phyloP scores from a whole-genome alignment of 768 basidiomycete genomes.

The Hortiboletus flavorubellus region DNA sequence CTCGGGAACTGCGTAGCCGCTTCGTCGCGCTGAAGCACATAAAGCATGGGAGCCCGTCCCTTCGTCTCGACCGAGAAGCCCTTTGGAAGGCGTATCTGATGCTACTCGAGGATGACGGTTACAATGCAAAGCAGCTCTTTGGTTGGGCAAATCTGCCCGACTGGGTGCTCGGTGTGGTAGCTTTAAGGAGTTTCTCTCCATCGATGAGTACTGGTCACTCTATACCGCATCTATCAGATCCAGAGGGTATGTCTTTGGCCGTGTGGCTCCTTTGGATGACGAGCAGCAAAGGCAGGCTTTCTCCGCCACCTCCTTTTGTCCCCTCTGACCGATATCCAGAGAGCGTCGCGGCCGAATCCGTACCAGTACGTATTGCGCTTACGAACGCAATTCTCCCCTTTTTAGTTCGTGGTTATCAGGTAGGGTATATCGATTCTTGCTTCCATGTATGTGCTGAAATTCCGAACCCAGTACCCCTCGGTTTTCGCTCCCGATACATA shows the following conservation, averaged over 20 bases:
- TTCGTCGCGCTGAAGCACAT: slow-evolving; percentile 42
- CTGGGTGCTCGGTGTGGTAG: slow-evolving; percentile 22
- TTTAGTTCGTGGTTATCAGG: slow-evolving; percentile 41
- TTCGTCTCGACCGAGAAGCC: slow-evolving; percentile 34
- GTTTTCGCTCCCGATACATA: slow-evolving; percentile 42
- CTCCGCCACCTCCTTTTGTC: not conserved
- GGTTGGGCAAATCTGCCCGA: slow-evolving; percentile 38
- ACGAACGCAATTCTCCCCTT: slow-evolving; percentile 37
- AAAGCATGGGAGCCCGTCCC: slow-evolving; percentile 22
- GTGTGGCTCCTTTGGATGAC: slow-evolving; percentile 50
- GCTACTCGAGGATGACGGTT: slow-evolving; percentile 50
- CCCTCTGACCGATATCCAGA: slow-evolving; percentile 29
- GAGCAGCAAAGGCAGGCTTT: slow-evolving; percentile 34
- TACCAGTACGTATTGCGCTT: slow-evolving; percentile 24
- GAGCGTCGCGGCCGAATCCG: slow-evolving; percentile 31
- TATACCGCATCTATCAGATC: slow-evolving; percentile 28
- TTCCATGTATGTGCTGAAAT: slow-evolving; percentile 4
- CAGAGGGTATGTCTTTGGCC: slow-evolving; percentile 37
- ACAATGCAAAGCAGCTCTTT: slow-evolving; percentile 42
- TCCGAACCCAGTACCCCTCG: slow-evolving; percentile 36
- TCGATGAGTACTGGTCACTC: not conserved
- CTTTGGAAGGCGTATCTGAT: slow-evolving; percentile 56
- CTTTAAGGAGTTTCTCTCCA: slow-evolving; percentile 7
- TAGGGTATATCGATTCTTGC: slow-evolving; percentile 18
- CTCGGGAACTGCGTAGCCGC: slow-evolving; percentile 43